Evolutionary conservation across 1,139 yeast genomes (phyloP), one percentile per base, ranked within the genome.

Genomic region (Geotrichum australiense): DNA sequence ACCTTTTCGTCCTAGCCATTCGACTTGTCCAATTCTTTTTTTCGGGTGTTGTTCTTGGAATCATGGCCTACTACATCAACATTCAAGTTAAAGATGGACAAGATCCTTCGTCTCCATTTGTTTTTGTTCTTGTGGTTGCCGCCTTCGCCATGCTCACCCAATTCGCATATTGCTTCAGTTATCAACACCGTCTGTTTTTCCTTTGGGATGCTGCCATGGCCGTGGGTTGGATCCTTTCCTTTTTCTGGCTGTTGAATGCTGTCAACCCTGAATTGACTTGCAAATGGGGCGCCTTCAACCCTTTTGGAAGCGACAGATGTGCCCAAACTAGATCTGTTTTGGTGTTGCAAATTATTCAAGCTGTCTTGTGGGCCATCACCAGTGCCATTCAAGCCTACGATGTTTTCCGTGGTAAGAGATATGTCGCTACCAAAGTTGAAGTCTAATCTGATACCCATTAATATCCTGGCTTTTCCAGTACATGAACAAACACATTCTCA

Each of bases 11-110:
- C 6, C 49, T 58, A 32, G 48, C 53, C 16, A 45, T 58, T 28
- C 52, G 63, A 18, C 52, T 58, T 25, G 50, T 58, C 21, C 61
- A 58, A 44, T 56, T 58, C 50, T 58, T 58, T 51, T 58, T 58
- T 41, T 58, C 58, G 20, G 63, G 63, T 19, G 48, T 58, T 32
- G 55, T 53, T n/a, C 50, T 55, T 5, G 63, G 63, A n/a, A 48
- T 58, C 37, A 51, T 58, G 53, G 58, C 57, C 21, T 53, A 53
- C 50, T 57, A 49, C 44, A 56, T 58, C 46, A 48, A 56, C 27
- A 43, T 43, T n/a, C 51, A 55, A 30, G 27, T 47, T 15, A 39
- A 26, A 11, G 45, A 44, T 1, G 53, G 53, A 10, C 43, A 47
- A 8, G 12, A 43, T 4, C 56, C 61, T 6, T 50, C 60, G n/a